These are phyloP conservation scores for Lactarius deliciosus DNA, from an alignment of 768 basidiomycete species.

Conservation along the genomic window DNA sequence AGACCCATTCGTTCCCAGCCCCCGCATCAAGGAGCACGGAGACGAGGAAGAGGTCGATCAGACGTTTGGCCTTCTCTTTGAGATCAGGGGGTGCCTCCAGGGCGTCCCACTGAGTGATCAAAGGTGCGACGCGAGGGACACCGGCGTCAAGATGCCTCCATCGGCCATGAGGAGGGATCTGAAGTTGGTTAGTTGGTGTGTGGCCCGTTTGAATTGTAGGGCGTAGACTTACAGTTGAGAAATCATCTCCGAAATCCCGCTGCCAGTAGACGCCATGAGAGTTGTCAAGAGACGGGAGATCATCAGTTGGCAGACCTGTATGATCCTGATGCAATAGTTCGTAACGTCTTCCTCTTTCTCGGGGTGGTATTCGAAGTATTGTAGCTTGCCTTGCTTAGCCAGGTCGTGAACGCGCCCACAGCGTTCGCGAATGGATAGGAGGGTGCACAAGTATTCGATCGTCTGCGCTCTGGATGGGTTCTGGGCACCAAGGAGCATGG, in stretches of 20 bases:
- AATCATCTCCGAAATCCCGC: constrained; percentile 80
- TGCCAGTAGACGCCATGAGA: constrained; percentile 33
- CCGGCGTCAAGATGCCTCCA: constrained; percentile 88
- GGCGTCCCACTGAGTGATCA: constrained; percentile 57
- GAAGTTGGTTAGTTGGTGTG: not conserved
- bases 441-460: constrained; percentile 73
- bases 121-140: constrained; percentile 56
- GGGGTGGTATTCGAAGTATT: constrained; percentile 86
- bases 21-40: constrained; percentile 95
- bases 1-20: constrained; percentile 82
- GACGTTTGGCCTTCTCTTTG: constrained; percentile 64
- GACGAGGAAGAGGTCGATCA: constrained; percentile 86
- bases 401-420: constrained; percentile 78
- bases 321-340: constrained; percentile 72
- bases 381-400: constrained; percentile 67
- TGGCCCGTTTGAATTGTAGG: not conserved
- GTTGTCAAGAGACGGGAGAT: not conserved
- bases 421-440: constrained; percentile 87
- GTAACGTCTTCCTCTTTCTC: constrained; percentile 69
- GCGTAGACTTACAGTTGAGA: constrained; percentile 50
- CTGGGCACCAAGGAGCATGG: constrained; percentile 24
- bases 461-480: constrained; percentile 36
- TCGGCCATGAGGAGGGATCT: constrained; percentile 87
- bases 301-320: constrained; percentile 53
- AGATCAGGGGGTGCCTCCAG: constrained; percentile 43